Conservation (phyloP, 1,139 yeast species). For the Sugiyamaella sp. region DNA sequence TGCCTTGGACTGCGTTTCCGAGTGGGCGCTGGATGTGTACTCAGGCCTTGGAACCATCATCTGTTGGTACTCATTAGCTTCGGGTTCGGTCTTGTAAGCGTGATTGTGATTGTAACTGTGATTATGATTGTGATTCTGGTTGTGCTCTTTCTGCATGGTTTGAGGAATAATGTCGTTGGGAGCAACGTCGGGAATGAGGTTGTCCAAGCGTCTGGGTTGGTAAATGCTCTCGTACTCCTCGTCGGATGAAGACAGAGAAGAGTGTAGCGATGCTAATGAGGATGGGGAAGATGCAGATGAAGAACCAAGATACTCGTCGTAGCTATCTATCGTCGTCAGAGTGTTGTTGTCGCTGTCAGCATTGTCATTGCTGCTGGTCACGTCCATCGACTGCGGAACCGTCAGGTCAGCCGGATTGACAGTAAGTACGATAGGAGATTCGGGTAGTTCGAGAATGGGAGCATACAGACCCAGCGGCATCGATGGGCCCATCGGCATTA, state of each 20-base stretch:
- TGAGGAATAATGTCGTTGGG: background rate
- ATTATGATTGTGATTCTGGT: slow-evolving; percentile 1
- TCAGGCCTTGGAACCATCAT: no score
- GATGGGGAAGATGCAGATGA: slow-evolving; percentile 9
- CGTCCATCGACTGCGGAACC: no score
- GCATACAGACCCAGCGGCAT: background rate
- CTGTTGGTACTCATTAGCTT: background rate
- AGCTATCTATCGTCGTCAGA: background rate
- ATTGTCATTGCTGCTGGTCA: background rate
- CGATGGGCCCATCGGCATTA: background rate
- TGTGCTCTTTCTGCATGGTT: background rate
- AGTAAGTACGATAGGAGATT: background rate
- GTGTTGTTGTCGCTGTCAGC: background rate
- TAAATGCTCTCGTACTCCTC: slow-evolving; percentile 15
- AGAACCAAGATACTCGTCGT: slow-evolving; percentile 12
- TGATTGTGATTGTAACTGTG: background rate
- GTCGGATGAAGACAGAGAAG: slow-evolving; percentile 11
- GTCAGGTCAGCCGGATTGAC: slow-evolving; percentile 14
- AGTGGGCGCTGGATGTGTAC: no score
- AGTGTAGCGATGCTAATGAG: slow-evolving; percentile 3
- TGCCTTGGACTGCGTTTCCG: background rate
- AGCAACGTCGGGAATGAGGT: slow-evolving; percentile 9
- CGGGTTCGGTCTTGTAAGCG: background rate
- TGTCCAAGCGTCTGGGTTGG: slow-evolving; percentile 15
- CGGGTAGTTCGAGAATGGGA: background rate